Evolutionary conservation across 1,284 basidiomycete species (phyloP).

Genomic region (Irpex rosettiformis): DNA sequence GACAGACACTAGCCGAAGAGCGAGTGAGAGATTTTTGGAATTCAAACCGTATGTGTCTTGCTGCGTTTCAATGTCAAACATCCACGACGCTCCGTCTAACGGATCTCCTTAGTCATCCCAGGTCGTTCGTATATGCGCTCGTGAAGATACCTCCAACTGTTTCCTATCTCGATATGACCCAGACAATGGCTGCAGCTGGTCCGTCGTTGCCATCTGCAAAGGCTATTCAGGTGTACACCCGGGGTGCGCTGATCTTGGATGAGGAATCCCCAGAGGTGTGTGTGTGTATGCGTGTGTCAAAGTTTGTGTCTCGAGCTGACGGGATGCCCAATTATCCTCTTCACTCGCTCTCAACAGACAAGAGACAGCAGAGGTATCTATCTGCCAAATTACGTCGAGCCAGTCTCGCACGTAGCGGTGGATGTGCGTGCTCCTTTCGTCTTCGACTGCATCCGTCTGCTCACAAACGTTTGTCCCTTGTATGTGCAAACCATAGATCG

Average conservation of each 20-base stretch:
- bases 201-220: slow-evolving; percentile 66
- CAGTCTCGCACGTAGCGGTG: slow-evolving; percentile 93
- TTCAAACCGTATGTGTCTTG: too few species aligned
- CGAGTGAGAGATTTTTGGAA: too few species aligned
- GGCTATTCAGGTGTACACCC: slow-evolving; percentile 82
- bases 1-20: too few species aligned
- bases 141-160: too few species aligned
- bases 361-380: slow-evolving; percentile 93
- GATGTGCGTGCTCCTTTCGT: slow-evolving; percentile 64
- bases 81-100: too few species aligned
- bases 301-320: not conserved
- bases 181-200: not conserved
- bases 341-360: slow-evolving; percentile 49
- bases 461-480: not conserved
- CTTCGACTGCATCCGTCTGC: not conserved
- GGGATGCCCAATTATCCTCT: not conserved
- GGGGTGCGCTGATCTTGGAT: slow-evolving; percentile 84
- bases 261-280: slow-evolving; percentile 91
- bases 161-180: too few species aligned
- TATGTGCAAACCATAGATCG: slow-evolving; percentile 59
- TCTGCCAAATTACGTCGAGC: slow-evolving; percentile 93
- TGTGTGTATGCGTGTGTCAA: slow-evolving; percentile 14
- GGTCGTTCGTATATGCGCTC: too few species aligned
- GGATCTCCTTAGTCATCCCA: too few species aligned
- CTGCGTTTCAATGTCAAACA: too few species aligned